Conservation (phyloP, 2,329 filamentous ascomycete species). For the Sclerotinia glacialis region DNA sequence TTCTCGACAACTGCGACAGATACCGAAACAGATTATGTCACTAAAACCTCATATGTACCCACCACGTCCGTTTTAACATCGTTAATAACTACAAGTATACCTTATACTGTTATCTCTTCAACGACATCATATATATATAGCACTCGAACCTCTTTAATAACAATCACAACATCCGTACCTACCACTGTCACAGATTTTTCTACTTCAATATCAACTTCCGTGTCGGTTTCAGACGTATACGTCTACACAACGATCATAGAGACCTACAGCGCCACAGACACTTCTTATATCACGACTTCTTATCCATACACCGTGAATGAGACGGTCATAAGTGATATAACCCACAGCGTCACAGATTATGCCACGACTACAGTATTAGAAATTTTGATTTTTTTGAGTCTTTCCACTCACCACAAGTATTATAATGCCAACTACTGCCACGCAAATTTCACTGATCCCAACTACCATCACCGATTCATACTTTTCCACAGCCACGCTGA, state of each 20-base stretch:
- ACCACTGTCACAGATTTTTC: constrained; percentile 6
- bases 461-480: constrained; percentile 6
- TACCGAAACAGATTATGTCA: constrained; percentile 1
- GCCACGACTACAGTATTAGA: constrained; percentile 3
- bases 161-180: background rate
- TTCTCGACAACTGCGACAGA: background rate
- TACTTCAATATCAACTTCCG: constrained; percentile 15
- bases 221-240: constrained; percentile 17
- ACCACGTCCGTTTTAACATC: constrained; percentile 4
- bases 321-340: constrained; percentile 14
- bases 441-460: background rate
- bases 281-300: constrained; percentile 17
- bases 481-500: constrained; percentile 6
- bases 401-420: constrained; percentile 13
- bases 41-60: background rate
- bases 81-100: background rate
- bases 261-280: constrained; percentile 10
- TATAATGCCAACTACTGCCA: constrained; percentile 5
- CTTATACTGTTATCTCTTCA: constrained; percentile 16
- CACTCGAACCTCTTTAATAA: background rate
- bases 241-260: constrained; percentile 9
- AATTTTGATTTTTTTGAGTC: background rate
- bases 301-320: constrained; percentile 21
- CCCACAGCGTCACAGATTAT: constrained; percentile 10
- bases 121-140: constrained; percentile 16